Percentiles rank a stretch among this genome's conserved stretches.
These are phyloP conservation scores for Ceratonia siliqua DNA, from an alignment of 306 rosid species.

Conservation along the genomic window DNA sequence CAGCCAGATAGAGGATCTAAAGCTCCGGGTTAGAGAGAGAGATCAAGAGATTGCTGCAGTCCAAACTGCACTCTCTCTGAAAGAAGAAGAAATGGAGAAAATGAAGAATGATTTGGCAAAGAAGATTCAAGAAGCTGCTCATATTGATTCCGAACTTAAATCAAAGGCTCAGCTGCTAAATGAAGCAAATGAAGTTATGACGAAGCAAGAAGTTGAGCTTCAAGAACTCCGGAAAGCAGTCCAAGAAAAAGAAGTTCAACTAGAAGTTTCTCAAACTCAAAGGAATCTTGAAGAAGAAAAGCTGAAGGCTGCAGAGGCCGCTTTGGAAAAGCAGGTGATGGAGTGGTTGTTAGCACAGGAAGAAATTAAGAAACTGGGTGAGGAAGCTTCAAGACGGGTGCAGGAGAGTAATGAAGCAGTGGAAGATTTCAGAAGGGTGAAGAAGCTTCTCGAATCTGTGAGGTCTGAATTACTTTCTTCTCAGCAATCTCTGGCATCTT, in stretches of 20 bases:
- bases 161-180: constrained; percentile 61
- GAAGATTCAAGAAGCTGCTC: constrained; percentile 62
- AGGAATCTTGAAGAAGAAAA: constrained; percentile 67
- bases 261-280: constrained; percentile 42
- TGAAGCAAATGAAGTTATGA: constrained; percentile 72
- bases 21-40: constrained; percentile 60
- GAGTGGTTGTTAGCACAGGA: constrained; percentile 79
- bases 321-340: constrained; percentile 73
- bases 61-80: constrained; percentile 43
- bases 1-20: constrained; percentile 58
- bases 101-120: constrained; percentile 55
- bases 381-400: constrained; percentile 53
- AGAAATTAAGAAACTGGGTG: constrained; percentile 68
- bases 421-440: constrained; percentile 68
- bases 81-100: constrained; percentile 67
- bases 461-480: constrained; percentile 85
- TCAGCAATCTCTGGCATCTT: constrained; percentile 72
- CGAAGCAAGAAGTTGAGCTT: constrained; percentile 70
- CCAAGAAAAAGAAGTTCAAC: constrained; percentile 59
- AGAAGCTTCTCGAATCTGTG: constrained; percentile 67
- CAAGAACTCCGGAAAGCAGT: constrained; percentile 50
- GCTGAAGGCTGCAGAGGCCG: constrained; percentile 57
- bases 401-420: constrained; percentile 55
- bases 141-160: constrained; percentile 53
- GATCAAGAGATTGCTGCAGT: constrained; percentile 49